Evolutionary conservation across 257 asterid genomes (phyloP).

Genomic region (Agastache rugosa): DNA sequence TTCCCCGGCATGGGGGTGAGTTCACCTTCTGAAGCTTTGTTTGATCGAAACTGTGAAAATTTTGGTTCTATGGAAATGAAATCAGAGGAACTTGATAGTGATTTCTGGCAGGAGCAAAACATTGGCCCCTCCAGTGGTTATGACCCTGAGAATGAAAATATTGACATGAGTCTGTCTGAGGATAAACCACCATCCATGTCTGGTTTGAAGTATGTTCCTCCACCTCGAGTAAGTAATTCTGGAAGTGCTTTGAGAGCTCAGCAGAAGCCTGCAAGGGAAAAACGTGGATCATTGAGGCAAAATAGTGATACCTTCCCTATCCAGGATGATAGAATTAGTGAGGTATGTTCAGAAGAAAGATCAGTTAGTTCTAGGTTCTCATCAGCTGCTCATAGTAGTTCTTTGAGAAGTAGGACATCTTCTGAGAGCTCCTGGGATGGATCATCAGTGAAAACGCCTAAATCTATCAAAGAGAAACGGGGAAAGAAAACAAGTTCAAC

Average conservation of each 20-base stretch:
- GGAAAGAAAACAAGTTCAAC: constrained; percentile 47
- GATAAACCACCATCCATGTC: constrained; percentile 52
- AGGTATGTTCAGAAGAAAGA: constrained; percentile 65
- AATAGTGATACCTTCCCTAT: constrained; percentile 51
- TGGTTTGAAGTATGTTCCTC: constrained; percentile 68
- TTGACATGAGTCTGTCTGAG: constrained; percentile 53
- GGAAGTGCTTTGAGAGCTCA: constrained; percentile 56
- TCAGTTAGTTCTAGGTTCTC: constrained; percentile 56
- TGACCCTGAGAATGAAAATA: constrained; percentile 63
- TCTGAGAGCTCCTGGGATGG: constrained; percentile 74
- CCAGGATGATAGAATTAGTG: constrained; percentile 68
- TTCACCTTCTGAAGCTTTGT: constrained; percentile 55
- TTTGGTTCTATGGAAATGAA: constrained; percentile 61
- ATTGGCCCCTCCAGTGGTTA: constrained; percentile 51
- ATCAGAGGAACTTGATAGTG: constrained; percentile 61
- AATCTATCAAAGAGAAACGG: constrained; percentile 51
- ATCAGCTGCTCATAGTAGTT: constrained; percentile 52
- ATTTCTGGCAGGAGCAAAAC: constrained; percentile 75
- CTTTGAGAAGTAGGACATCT: constrained; percentile 60
- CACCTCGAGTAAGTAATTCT: constrained; percentile 56
- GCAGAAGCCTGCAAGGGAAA: constrained; percentile 64
- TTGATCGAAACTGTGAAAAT: constrained; percentile 63
- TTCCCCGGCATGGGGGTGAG: constrained; percentile 64
- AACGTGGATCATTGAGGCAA: constrained; percentile 57
- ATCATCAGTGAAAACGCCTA: constrained; percentile 50